Conservation (phyloP, 1,139 yeast genomes). For the Geotrichum bryndzae region DNA sequence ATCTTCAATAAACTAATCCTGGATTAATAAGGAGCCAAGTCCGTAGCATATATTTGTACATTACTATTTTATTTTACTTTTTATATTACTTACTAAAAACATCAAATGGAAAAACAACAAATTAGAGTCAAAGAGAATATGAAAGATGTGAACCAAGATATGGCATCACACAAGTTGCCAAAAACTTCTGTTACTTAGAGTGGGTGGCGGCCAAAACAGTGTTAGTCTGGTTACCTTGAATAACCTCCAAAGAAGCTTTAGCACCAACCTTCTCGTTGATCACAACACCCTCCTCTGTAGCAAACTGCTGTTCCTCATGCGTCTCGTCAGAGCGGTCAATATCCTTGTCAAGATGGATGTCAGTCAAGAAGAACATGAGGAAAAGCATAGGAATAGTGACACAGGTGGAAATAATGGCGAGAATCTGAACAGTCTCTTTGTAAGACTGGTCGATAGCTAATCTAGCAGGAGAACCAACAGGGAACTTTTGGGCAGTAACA, state of each 20-base stretch:
- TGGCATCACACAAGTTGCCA: neutral
- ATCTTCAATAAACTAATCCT: too few species aligned
- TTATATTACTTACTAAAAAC: neutral
- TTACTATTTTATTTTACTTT: neutral
- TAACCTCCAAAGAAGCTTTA: neutral
- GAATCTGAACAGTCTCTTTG: slow-evolving; percentile 10
- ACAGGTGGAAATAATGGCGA: slow-evolving; percentile 15
- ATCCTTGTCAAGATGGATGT: slow-evolving; percentile 11
- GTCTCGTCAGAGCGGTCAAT: neutral
- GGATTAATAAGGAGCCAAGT: too few species aligned
- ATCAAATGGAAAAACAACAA: neutral
- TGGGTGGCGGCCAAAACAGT: neutral
- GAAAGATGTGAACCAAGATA: neutral
- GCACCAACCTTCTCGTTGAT: neutral
- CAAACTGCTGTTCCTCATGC: slow-evolving; percentile 3
- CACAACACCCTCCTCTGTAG: neutral
- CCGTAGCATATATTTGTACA: neutral
- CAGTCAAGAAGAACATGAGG: slow-evolving; percentile 11
- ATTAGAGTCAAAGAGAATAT: neutral
- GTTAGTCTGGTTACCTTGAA: neutral
- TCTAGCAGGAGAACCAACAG: slow-evolving; percentile 8
- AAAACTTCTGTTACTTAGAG: neutral
- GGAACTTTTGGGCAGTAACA: slow-evolving; percentile 9
- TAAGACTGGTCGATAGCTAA: slow-evolving; percentile 13
- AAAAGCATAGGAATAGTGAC: slow-evolving; percentile 14